Base-by-base conservation (phyloP, 1,139 yeast genomes). In the Taphrina flavorubra region DNA sequence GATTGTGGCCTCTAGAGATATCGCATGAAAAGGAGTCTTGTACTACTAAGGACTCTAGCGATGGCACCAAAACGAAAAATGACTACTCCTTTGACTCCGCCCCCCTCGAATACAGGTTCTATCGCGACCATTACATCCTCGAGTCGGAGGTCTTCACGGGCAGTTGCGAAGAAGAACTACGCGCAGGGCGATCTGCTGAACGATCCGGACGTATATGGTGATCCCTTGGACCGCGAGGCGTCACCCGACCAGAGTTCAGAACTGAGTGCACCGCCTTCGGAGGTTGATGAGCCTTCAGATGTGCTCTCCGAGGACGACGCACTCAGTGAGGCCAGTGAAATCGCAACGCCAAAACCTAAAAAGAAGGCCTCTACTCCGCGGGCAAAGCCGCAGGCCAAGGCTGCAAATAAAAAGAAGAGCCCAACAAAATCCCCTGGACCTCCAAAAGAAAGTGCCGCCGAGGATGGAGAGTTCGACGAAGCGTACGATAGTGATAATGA, bases 121-220 rank as follows among this genome's bases (percentile, higher is more conserved):
- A 5, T 20, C 40, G 40, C 53, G 42, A 20, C 51, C 37, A 42
- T 58, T 31, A 31, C 51, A 18, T 31, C 62, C 13, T 31, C 53
- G 20, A 36, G 42, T 34, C 42, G 62, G n/a, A 46, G 67, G 16
- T 63, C 67, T 4, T 63, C 67, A 13, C 44, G 67, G 7, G 51
- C 67, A 6, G 47, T 57, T 6, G 34, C 49, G 47, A 37, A 44
- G 34, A 55, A 44, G 14, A 63, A 63, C 25, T 63, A 63, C 55
- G 61, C 61, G 8, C 67, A 63, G 18, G 47, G 44, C 13, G 67
- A 53, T 14, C 44, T 55, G 10, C 18, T 55, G 1, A 34, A 55
- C 13, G 67, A 63, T 53, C 67, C 67, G 4, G 67, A 63, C 13
- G 67, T 63, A 16, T 63, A 49, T 20, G 67, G 55, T 20, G 61